Percentiles rank a stretch among this genome's conserved stretches.
phyloP scores from a whole-genome alignment of 306 rosid genomes.

The Casuarina glauca region DNA sequence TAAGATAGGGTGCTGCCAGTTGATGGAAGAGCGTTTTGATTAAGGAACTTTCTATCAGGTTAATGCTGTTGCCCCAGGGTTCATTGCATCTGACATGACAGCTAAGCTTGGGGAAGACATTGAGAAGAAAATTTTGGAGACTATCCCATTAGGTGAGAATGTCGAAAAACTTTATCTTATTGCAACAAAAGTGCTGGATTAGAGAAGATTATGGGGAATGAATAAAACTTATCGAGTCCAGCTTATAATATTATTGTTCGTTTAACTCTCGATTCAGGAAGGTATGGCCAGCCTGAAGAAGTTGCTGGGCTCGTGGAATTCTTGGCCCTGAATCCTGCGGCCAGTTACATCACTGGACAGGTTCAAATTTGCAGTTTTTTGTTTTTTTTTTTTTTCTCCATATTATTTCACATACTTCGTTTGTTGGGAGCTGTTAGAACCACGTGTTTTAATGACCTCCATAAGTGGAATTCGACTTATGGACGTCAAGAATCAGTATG shows the following conservation, averaged over 20 bases:
- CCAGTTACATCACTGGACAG: conserved; percentile 96
- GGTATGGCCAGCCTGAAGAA: conserved; percentile 95
- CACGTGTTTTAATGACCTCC: too few relatives aligned
- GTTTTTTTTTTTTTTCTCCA: too few relatives aligned
- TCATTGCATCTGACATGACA: conserved; percentile 97
- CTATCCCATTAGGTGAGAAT: conserved; percentile 81
- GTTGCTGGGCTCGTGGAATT: conserved; percentile 96
- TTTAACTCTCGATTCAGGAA: conserved; percentile 54
- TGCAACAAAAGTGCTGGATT: neutral
- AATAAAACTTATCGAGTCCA: conserved; percentile 19
- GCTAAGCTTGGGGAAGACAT: conserved; percentile 78
- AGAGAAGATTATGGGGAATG: conserved; percentile 5
- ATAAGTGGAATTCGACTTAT: neutral
- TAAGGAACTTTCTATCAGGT: conserved; percentile 53
- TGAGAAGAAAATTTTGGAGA: conserved; percentile 79
- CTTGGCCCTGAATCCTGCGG: conserved; percentile 86
- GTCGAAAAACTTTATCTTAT: conserved; percentile 20
- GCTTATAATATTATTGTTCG: conserved; percentile 12
- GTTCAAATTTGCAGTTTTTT: conserved; percentile 26
- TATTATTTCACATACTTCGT: neutral
- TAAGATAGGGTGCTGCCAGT: neutral
- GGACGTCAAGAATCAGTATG: conserved; percentile 6
- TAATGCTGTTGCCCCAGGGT: conserved; percentile 97
- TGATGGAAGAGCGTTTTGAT: conserved; percentile 23
- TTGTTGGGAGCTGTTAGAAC: neutral